These are phyloP conservation scores for Dentipellis sp. DNA, from an alignment of 768 basidiomycete species.

Conservation along the genomic window DNA sequence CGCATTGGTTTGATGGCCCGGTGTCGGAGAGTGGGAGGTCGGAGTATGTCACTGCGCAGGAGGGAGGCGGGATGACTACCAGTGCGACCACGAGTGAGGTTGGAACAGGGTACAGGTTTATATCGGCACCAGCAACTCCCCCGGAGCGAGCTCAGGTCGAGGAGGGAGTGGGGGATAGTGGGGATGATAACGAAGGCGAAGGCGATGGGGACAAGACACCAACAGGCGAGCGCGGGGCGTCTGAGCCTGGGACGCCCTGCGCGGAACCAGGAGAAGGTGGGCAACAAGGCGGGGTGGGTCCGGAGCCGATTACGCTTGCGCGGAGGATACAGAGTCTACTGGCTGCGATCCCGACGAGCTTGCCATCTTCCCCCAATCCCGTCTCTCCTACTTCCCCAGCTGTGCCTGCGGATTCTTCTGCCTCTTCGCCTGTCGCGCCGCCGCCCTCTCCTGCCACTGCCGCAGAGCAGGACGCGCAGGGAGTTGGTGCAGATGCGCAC, in stretches of 20 bases:
- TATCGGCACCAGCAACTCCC: background rate
- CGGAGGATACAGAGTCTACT: conserved; percentile 45
- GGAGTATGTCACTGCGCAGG: background rate
- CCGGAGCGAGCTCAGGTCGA: background rate
- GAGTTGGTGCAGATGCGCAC: conserved; percentile 8
- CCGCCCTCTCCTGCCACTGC: too few species aligned
- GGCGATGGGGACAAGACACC: too few species aligned
- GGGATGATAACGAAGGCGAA: too few species aligned
- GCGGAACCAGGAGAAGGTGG: background rate
- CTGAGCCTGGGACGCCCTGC: too few species aligned
- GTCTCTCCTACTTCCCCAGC: conserved; percentile 10
- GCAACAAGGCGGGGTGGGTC: conserved; percentile 12
- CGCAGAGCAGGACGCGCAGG: conserved; percentile 2
- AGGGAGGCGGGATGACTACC: background rate
- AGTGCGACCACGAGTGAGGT: background rate
- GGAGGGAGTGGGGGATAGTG: too few species aligned
- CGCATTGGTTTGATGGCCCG: too few species aligned
- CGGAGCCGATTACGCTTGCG: conserved; percentile 38
- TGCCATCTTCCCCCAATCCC: conserved; percentile 15
- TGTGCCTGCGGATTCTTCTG: conserved; percentile 5
- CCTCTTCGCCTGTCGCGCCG: too few species aligned
- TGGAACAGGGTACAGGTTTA: background rate
- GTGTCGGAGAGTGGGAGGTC: too few species aligned
- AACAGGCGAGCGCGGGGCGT: too few species aligned
- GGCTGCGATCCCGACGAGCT: conserved; percentile 24